Conservation (phyloP, 768 basidiomycete species). For the Auricularia sp. region DNA sequence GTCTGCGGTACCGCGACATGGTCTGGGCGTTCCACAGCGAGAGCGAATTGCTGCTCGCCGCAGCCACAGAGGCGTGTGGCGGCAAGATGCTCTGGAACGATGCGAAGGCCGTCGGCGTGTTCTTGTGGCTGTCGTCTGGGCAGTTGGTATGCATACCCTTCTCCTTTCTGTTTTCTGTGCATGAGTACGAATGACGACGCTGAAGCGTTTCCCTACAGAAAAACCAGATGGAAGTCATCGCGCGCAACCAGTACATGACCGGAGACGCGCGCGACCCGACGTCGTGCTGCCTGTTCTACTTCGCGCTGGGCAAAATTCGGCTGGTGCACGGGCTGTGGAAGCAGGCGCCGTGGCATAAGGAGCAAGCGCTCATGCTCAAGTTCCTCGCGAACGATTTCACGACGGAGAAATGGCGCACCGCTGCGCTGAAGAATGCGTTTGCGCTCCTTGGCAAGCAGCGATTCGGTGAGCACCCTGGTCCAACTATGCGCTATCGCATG, state of each 20-base stretch:
- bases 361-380: conserved; percentile 81
- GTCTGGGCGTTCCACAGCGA: conserved; percentile 97
- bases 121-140: conserved; percentile 81
- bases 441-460: conserved; percentile 83
- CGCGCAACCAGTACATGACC: conserved; percentile 86
- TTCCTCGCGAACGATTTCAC: conserved; percentile 88
- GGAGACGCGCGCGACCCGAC: conserved; percentile 84
- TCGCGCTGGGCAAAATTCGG: conserved; percentile 86
- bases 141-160: conserved; percentile 46
- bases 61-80: conserved; percentile 61
- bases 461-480: conserved; percentile 52
- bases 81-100: conserved; percentile 88
- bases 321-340: conserved; percentile 93
- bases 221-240: conserved; percentile 76
- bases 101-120: conserved; percentile 75
- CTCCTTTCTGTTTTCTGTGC: background rate
- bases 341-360: conserved; percentile 88
- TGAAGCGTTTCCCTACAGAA: conserved; percentile 34
- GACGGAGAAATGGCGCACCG: conserved; percentile 76
- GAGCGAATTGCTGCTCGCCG: conserved; percentile 74
- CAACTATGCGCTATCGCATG: background rate
- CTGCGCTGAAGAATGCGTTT: conserved; percentile 94
- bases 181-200: background rate
- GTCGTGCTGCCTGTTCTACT: conserved; percentile 83
- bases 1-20: conserved; percentile 89